A percentile compares a stretch with the other conserved stretches of the same genome.
Conservation (phyloP, 495 filamentous ascomycete genomes). For the Venustampulla echinocandica region DNA sequence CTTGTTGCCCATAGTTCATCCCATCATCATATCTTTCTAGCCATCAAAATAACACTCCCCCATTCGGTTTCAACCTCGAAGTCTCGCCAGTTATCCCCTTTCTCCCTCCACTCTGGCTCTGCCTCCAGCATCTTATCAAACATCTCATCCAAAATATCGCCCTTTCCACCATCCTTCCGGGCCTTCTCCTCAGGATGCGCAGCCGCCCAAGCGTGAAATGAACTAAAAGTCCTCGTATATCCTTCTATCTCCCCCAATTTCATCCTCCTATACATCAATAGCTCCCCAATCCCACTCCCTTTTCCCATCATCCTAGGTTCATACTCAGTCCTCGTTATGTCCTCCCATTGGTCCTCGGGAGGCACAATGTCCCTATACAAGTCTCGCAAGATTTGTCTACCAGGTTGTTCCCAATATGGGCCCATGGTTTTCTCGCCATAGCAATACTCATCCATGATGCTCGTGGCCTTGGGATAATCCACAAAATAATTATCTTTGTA, state of each 20-base stretch:
- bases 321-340: constrained; percentile 44
- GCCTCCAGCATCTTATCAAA: constrained; percentile 41
- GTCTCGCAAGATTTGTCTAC: constrained; percentile 42
- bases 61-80: constrained; percentile 42
- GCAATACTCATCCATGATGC: constrained; percentile 36
- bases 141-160: constrained; percentile 48
- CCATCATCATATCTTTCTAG: constrained; percentile 37
- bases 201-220: constrained; percentile 45
- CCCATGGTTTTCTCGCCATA: constrained; percentile 45
- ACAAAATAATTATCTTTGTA: constrained; percentile 53
- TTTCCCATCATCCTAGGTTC: constrained; percentile 36
- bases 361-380: constrained; percentile 40
- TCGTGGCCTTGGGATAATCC: constrained; percentile 38
- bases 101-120: constrained; percentile 40
- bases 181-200: constrained; percentile 36
- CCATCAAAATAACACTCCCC: constrained; percentile 47
- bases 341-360: constrained; percentile 40
- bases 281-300: constrained; percentile 33
- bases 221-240: constrained; percentile 49
- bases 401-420: constrained; percentile 51
- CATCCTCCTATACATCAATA: constrained; percentile 43
- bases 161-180: constrained; percentile 38
- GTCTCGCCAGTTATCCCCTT: constrained; percentile 39
- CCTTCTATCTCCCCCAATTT: constrained; percentile 45
- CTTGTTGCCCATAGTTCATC: too few species aligned